A percentile compares a stretch with the other conserved stretches of the same genome.
These are phyloP conservation scores for Talaromyces sp. DNA, from an alignment of 2,329 filamentous ascomycete genomes.

Conservation along the genomic window DNA sequence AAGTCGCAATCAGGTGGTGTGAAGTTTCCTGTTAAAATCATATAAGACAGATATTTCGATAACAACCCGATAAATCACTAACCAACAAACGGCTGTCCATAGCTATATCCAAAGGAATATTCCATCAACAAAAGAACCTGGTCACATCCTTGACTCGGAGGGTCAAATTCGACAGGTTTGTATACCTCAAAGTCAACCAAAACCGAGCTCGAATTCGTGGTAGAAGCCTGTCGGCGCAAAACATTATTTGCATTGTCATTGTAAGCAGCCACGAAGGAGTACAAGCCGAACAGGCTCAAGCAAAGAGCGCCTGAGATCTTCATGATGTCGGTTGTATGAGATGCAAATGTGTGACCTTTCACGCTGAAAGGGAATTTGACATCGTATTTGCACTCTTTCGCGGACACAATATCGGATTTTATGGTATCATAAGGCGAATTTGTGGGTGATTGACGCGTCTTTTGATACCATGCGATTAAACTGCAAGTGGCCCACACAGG, in stretches of 20 bases:
- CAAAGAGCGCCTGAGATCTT: background rate
- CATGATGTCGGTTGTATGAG: slow-evolving; percentile 2
- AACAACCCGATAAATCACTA: slow-evolving; percentile 27
- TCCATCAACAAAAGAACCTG: slow-evolving; percentile 60
- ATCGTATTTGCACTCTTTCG: background rate
- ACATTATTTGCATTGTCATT: background rate
- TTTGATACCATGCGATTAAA: background rate
- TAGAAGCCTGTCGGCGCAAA: slow-evolving; percentile 2
- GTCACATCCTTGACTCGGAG: slow-evolving; percentile 23
- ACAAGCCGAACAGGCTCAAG: slow-evolving; percentile 13
- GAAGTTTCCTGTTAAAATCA: slow-evolving; percentile 53
- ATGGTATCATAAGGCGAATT: background rate
- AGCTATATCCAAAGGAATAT: slow-evolving; percentile 68
- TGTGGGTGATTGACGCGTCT: slow-evolving; percentile 3
- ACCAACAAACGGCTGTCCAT: slow-evolving; percentile 71
- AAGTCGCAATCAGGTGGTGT: slow-evolving; percentile 66
- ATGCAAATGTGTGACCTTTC: background rate
- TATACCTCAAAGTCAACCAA: slow-evolving; percentile 62
- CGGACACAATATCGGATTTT: background rate
- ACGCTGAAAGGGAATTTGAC: background rate
- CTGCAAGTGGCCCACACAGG: slow-evolving; percentile 4
- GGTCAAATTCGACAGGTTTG: slow-evolving; percentile 58
- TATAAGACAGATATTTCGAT: slow-evolving; percentile 13
- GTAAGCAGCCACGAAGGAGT: slow-evolving; percentile 12
- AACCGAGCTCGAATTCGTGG: slow-evolving; percentile 9